A percentile compares a stretch with the other conserved stretches of the same genome.
These are phyloP conservation scores for Nidula niveotomentosa DNA, from an alignment of 1,284 basidiomycete species.

Conservation along the genomic window DNA sequence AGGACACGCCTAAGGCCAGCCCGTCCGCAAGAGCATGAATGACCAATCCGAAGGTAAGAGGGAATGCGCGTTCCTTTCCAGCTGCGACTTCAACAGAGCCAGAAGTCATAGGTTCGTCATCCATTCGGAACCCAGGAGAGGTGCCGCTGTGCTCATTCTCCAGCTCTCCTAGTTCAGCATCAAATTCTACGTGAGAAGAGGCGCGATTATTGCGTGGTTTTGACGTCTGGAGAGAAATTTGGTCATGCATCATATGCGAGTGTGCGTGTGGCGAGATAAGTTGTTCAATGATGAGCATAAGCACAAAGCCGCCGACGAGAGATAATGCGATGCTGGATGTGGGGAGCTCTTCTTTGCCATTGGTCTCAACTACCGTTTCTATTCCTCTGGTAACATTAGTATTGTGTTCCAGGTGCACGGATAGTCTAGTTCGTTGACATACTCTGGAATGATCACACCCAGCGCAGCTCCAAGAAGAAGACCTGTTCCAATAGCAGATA, in stretches of 20 bases:
- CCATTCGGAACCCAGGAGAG: conserved; percentile 18
- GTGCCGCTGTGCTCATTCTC: conserved; percentile 35
- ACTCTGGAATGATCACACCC: conserved; percentile 93
- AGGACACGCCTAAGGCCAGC: conserved; percentile 83
- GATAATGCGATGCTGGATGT: conserved; percentile 66
- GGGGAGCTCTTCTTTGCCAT: conserved; percentile 37
- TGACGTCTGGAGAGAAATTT: conserved; percentile 21
- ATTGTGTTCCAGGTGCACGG: conserved; percentile 1
- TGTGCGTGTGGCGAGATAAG: conserved; percentile 50
- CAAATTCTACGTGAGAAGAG: conserved; percentile 47
- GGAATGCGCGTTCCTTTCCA: conserved; percentile 44
- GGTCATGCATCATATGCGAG: conserved; percentile 21
- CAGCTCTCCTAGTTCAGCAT: conserved; percentile 55
- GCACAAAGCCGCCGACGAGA: conserved; percentile 78
- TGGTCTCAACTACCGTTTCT: conserved; percentile 47
- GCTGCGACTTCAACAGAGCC: conserved; percentile 6
- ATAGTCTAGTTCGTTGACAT: conserved; percentile 29
- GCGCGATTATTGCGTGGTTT: conserved; percentile 10
- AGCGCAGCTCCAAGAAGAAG: conserved; percentile 86
- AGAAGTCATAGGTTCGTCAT: conserved; percentile 10
- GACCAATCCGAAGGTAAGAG: conserved; percentile 81
- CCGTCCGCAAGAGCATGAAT: conserved; percentile 91
- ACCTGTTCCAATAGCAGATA: conserved; percentile 79
- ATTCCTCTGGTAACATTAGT: conserved; percentile 48
- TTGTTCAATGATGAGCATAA: conserved; percentile 83